Conservation (phyloP, 2,329 filamentous ascomycete genomes). For the Cordyceps javanica region DNA sequence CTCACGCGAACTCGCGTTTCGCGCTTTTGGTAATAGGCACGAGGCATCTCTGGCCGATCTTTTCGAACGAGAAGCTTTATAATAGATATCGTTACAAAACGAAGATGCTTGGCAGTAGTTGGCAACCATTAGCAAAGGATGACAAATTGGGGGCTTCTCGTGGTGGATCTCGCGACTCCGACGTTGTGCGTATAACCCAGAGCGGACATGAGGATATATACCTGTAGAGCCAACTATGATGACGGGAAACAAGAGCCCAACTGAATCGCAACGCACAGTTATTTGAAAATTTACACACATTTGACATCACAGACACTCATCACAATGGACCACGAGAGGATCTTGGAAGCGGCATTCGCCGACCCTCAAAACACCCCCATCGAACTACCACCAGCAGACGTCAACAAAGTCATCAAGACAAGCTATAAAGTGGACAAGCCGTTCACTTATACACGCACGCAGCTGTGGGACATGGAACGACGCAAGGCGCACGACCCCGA, state of each 20-base stretch:
- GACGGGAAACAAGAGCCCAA: not conserved
- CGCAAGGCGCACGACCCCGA: conserved; percentile 16
- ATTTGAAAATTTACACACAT: not conserved
- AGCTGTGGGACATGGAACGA: conserved; percentile 18
- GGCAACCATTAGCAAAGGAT: not conserved
- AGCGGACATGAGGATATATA: not conserved
- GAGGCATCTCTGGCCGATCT: too few relatives aligned
- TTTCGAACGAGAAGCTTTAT: too few relatives aligned
- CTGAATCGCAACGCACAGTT: not conserved
- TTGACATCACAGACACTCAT: not conserved
- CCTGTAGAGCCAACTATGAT: not conserved
- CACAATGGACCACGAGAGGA: conserved; percentile 11
- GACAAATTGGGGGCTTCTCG: not conserved
- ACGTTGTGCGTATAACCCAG: not conserved
- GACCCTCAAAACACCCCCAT: conserved; percentile 15
- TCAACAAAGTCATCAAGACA: conserved; percentile 14
- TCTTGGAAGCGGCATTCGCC: conserved; percentile 12
- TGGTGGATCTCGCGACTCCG: conserved; percentile 1
- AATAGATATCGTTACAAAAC: too few relatives aligned
- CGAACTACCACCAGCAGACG: conserved; percentile 10
- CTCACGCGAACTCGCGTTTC: too few relatives aligned
- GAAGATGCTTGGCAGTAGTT: not conserved
- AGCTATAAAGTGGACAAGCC: conserved; percentile 15
- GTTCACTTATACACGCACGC: conserved; percentile 16
- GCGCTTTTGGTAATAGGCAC: too few relatives aligned